These are phyloP conservation scores for Ustilago shanxiensis DNA, from an alignment of 1,284 basidiomycete genomes.

Conservation along the genomic window DNA sequence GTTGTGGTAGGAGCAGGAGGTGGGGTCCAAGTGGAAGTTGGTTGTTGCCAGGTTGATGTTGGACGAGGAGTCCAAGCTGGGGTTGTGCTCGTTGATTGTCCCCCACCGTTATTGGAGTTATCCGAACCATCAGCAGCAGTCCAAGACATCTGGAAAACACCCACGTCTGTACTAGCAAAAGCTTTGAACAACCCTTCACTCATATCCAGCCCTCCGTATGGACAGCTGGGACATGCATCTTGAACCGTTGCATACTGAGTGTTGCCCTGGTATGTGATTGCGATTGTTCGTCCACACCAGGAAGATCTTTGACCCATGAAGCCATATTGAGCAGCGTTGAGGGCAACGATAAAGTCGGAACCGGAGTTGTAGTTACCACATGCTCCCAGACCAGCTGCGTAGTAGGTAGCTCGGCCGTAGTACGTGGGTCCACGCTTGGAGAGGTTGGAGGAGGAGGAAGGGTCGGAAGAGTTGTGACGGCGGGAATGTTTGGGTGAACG, in stretches of 20 bases:
- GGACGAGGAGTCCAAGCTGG: conserved; percentile 17
- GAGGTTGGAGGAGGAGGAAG: conserved; percentile 24
- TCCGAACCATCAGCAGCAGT: conserved; percentile 21
- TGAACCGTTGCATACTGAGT: conserved; percentile 76
- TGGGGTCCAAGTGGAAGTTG: conserved; percentile 22
- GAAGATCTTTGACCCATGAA: conserved; percentile 28
- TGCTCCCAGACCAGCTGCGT: conserved; percentile 47
- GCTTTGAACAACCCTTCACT: conserved; percentile 78
- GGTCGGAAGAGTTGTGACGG: conserved; percentile 12
- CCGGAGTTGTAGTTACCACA: conserved; percentile 47
- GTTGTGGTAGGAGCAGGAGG: conserved; percentile 9
- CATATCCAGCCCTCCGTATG: conserved; percentile 81
- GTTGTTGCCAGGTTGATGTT: conserved; percentile 15
- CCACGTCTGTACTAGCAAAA: conserved; percentile 39
- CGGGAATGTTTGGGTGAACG: conserved; percentile 41
- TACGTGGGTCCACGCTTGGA: conserved; percentile 34
- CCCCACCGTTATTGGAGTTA: conserved; percentile 17
- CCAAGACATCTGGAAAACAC: conserved; percentile 62
- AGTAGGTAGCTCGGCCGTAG: conserved; percentile 47
- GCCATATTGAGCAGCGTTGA: conserved; percentile 55
- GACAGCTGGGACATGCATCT: conserved; percentile 82
- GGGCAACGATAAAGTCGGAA: conserved; percentile 47
- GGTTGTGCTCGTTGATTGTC: conserved; percentile 4
- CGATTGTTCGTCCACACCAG: conserved; percentile 77
- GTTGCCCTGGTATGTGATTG: conserved; percentile 74